Base-by-base conservation (phyloP, 169 alveolate genomes). In the Toxoplasma gondii region DNA sequence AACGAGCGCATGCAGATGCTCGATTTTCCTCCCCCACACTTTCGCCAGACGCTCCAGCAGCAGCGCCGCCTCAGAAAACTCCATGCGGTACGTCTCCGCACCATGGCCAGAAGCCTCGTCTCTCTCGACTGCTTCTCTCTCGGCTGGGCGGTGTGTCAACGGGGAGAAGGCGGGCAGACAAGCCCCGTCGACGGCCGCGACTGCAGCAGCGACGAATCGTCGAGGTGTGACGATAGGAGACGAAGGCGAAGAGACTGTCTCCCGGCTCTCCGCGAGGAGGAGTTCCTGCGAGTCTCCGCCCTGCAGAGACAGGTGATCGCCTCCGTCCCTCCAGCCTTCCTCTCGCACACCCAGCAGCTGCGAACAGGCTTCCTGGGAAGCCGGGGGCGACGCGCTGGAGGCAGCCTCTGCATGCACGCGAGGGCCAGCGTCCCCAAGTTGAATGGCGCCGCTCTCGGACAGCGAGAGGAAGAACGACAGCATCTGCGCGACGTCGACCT, bases 11-110 rank as follows among this genome's bases (percentile, higher is more conserved):
- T 90, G 93, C 88, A 90, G 88, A 19, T 58, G 67, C 41, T 90
- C 93, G 19, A 90, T 90, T 44, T 86, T 41, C 78, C 19, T 16
- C 36, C 93, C 93, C 93, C 93, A 90, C 39, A 90, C 93, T 29
- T 84, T 86, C 34, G 93, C 53, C 4, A 86, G 78, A 29, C 93
- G 45, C 78, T 90, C 93, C 38, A 90, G 53, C 74, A 90, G 78
- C 88, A 90, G 80, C n/a, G 93, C 93, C 17, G 93, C 93, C 29
- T 90, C 54, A 10, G 93, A 43, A 31, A 90, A 90, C 80, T 90
- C 78, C 93, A 90, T 90, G 0, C 88, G 74, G 36, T 90, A 86
- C 49, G 93, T 70, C 31, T 54, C 44, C 67, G 38, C n/a, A 1
- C 22, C 74, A 1, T 64, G 31, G 74, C 4, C 22, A 49, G 22